Percentiles rank a stretch among this genome's conserved stretches.
Evolutionary conservation across 495 filamentous ascomycete species (phyloP).

Genomic region (Lasiosphaeria ovina): DNA sequence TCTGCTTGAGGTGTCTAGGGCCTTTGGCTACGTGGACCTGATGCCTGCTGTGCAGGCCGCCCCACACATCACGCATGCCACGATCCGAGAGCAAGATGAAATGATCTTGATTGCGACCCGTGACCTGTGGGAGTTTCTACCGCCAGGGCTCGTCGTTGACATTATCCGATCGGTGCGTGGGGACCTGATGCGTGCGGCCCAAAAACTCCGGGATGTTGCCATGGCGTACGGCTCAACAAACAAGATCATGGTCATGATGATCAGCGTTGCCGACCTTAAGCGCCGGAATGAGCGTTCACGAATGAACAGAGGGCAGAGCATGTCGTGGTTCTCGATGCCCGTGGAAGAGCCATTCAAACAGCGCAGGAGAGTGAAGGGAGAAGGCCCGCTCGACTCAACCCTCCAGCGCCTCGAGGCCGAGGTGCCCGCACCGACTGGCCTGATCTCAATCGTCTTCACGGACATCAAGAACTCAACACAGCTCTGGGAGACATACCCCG

Average conservation of each 20-base stretch:
- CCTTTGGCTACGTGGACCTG: conserved; percentile 89
- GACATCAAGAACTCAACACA: conserved; percentile 99
- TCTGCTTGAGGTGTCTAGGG: conserved; percentile 81
- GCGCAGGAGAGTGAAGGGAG: conserved; percentile 63
- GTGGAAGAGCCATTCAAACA: conserved; percentile 61
- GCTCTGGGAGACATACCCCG: conserved; percentile 93
- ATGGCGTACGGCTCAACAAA: conserved; percentile 89
- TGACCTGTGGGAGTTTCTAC: conserved; percentile 92
- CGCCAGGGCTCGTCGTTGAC: conserved; percentile 86
- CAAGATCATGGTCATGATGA: conserved; percentile 98
- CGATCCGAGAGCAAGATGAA: conserved; percentile 86
- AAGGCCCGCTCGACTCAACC: conserved; percentile 72
- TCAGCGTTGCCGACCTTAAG: conserved; percentile 86
- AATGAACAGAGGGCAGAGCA: conserved; percentile 65
- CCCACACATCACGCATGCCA: conserved; percentile 75
- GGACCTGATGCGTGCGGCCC: conserved; percentile 94
- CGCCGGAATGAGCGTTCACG: conserved; percentile 69
- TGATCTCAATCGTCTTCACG: conserved; percentile 92
- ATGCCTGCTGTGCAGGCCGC: conserved; percentile 93
- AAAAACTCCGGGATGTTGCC: conserved; percentile 91
- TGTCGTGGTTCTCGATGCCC: conserved; percentile 72
- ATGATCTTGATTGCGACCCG: conserved; percentile 87
- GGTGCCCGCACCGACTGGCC: conserved; percentile 84
- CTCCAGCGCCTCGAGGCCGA: conserved; percentile 81
- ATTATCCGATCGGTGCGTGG: conserved; percentile 75